Base-by-base conservation (phyloP, 768 basidiomycete genomes). In the Floccularia luteovirens region DNA sequence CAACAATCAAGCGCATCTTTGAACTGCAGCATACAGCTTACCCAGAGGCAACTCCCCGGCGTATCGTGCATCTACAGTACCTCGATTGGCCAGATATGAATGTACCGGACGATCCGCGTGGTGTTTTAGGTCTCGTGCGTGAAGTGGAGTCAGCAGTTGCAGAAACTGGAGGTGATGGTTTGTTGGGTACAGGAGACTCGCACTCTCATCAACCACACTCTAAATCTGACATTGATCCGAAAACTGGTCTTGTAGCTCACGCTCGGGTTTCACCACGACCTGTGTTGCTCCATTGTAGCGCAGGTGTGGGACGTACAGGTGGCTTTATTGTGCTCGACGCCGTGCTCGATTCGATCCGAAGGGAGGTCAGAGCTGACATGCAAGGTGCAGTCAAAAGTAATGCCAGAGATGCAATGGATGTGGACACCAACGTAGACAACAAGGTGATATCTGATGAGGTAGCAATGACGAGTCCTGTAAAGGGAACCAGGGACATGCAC, bases 71-170 rank as follows among this genome's bases (percentile, higher is more conserved):
- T 52, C 63, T 97, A 38, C 94, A 98, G 57, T 97, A 91, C 54
- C 71, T 93, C 27, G 83, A 85, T 27, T 98, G 94, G 94, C 90
- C 93, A 2, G 94, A 98, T 52, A 84, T 97, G 67, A 92, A 92
- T 55, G 90, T 98, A 10, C 94, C 94, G 0, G 79, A 83, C 10
- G 79, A 90, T 43, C 81, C 93, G 0, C 64, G 74, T 5, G 83
- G 81, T 5, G 66, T 97, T 14, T 61, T 96, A 30, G 65, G 72
- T 11, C 71, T 98, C 17, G 74, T 96, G 39, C 71, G 68, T 43
- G 79, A 81, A 45, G 82, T 90, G n/a, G 80, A 69, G 13, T 55
- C 58, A 36, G 70, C 64, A 0, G 61, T 67, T 22, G 43, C 51
- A 27, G 69, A 70, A 47, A 63, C 60, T 3, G 45, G 41, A 17